Evolutionary conservation across 139 green algal genomes (phyloP), one percentile per base, ranked within the genome.

Genomic region (Bryopsis sp.): DNA sequence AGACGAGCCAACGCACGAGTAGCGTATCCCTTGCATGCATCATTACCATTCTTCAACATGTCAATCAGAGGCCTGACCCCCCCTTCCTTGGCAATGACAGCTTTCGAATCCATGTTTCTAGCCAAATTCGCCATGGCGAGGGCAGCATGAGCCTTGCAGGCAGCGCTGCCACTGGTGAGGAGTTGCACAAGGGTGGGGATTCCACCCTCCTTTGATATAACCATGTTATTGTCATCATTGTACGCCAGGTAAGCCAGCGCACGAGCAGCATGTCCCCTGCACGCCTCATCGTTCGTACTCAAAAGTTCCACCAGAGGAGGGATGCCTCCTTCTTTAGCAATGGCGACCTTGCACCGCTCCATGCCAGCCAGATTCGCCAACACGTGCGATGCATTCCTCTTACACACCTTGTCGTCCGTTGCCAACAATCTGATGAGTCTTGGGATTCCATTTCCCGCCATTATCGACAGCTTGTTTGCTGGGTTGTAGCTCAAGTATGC

Each of bases 171-270:
- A 35, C n/a, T 69, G 24, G 62, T 58, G 8, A 69, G 37, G 11
- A 69, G 37, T 4, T 57, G 7, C 6, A 69, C 62, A 7, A 69
- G 37, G 7, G 62, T 69, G 62, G 62, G 62, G 24, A 69, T 69
- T 4, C 62, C 62, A 48, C 62, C 62, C 35, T 69, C 31, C 37
- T 69, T 54, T 19, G 62, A 69, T 32, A 69, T 69, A 8, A 57
- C 62, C 3, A 37, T 5, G 43, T 69, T 69, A 36, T 57, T 69
- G 62, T 69, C 62, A 47, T 69, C 62, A 35, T 69, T 69, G 37
- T 69, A 69, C 6, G 62, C 62, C 22, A 69, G 43, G 39, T 47
- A 69, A 48, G 62, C 62, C 37, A 69, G 32, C 3, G 62, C 62
- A 6, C 62, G 37, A 22, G 62, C 37, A 7, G 62, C 62, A 54